Conservation (phyloP, 257 asterid species). For the Galeopsis tetrahit region DNA sequence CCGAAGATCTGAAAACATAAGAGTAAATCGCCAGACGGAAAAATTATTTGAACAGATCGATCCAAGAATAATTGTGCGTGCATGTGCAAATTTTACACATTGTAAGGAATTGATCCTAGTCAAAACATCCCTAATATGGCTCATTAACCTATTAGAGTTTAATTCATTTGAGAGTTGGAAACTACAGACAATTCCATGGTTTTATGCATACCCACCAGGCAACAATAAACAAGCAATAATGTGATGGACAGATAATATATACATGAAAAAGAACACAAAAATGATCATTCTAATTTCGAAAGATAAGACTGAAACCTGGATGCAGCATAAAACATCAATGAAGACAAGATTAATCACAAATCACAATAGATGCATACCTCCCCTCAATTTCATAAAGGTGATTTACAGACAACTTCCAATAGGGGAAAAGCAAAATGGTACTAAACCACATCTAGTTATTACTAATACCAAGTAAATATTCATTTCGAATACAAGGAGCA, state of each 20-base stretch:
- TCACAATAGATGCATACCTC: constrained; percentile 10
- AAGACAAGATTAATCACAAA: not conserved
- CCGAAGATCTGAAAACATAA: constrained; percentile 74
- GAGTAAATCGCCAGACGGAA: constrained; percentile 14
- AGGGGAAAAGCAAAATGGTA: constrained; percentile 10
- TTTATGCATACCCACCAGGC: constrained; percentile 6
- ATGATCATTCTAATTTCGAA: not conserved
- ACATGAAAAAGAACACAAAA: not conserved
- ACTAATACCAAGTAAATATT: constrained; percentile 15
- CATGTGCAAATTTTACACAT: not conserved
- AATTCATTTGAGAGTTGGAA: constrained; percentile 2
- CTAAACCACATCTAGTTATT: not conserved
- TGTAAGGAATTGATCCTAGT: constrained; percentile 2
- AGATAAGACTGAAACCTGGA: constrained; percentile 11
- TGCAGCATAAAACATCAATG: constrained; percentile 3
- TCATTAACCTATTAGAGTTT: not conserved
- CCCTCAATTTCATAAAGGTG: not conserved
- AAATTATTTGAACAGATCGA: constrained; percentile 17
- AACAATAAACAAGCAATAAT: not conserved
- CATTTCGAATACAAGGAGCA: not conserved
- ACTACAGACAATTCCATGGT: not conserved
- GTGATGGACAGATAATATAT: not conserved
- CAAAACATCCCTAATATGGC: not conserved
- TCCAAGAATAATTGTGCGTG: not conserved
- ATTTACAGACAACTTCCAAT: not conserved